phyloP scores from a whole-genome alignment of 2,329 filamentous ascomycete species.

The Botrytis fragariae region DNA sequence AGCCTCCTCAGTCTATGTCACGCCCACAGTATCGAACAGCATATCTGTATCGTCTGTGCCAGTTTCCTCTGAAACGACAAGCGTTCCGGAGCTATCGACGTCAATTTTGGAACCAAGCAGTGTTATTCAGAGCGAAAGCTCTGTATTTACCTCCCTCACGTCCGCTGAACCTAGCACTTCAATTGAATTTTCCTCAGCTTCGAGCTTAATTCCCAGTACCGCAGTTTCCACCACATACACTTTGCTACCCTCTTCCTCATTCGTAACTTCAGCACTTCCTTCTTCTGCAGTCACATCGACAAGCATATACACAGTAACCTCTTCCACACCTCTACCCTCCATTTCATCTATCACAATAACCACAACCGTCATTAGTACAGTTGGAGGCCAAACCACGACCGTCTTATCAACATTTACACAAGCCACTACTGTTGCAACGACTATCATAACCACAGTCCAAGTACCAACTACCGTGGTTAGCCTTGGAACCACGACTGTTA shows the following conservation, averaged over 20 bases:
- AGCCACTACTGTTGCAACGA: not conserved
- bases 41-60: not conserved
- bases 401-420: constrained; percentile 7
- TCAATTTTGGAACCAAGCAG: not conserved
- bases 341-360: constrained; percentile 10
- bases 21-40: not conserved
- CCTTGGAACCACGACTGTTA: not conserved
- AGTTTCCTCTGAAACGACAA: not conserved
- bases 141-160: not conserved
- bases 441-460: not conserved
- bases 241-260: not conserved
- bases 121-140: not conserved
- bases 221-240: constrained; percentile 5
- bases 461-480: constrained; percentile 1
- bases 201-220: constrained; percentile 1
- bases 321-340: not conserved
- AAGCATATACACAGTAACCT: not conserved
- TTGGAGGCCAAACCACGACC: not conserved
- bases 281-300: not conserved
- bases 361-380: constrained; percentile 5
- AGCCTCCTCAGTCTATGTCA: not conserved
- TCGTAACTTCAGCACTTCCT: not conserved
- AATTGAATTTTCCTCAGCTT: not conserved
- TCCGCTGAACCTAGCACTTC: not conserved
- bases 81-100: not conserved